Base-by-base conservation (phyloP, 805 yeast species). In the Saccharomycopsis oosterbeekiorum region DNA sequence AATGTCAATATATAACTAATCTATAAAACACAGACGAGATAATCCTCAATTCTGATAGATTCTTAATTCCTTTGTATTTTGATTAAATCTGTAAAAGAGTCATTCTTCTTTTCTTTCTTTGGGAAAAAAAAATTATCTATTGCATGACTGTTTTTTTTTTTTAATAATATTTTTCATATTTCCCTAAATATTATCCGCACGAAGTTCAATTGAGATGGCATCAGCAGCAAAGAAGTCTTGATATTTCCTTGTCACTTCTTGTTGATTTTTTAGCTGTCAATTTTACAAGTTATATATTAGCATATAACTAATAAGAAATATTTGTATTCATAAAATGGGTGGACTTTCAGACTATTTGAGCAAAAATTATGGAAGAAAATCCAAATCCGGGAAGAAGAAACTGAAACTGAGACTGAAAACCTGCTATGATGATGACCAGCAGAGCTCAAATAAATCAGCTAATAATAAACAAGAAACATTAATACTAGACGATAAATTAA, bases 361-460 rank as follows among this genome's bases (percentile, higher is more conserved):
- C 42, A 61, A 63, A 43, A 61, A 61, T 34, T 61, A 63, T 29
- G 64, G 64, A 9, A 11, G n/a, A n/a, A n/a, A n/a, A n/a, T n/a
- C 37, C 10, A 47, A 47, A 17, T 53, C 58, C 14, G 53, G 42
- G 21, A 40, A 53, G 21, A 58, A 51, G 19, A 29, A 14, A 21
- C 24, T 37, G 24, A 55, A 59, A 21, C 19, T 10, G 21, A 51
- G n/a, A n/a, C 42, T 12, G 37, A 57, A 57, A 42, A 12, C 4
- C 10, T 4, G 26, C 10, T 6, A 11, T 10, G 6, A 3, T 17
- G 5, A 17, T 42, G 50, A 17, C 50, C n/a, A 19, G 17, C n/a
- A 42, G 19, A 17, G 14, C 17, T 42, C 9, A 6, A 42, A 42
- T 9, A 17, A 11, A 47, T 37, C 41, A 37, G 12, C 4, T 37